A percentile compares a stretch with the other conserved stretches of the same genome.
These are phyloP conservation scores for Chaetomium strumarium DNA, from an alignment of 2,329 filamentous ascomycete genomes.

Conservation along the genomic window DNA sequence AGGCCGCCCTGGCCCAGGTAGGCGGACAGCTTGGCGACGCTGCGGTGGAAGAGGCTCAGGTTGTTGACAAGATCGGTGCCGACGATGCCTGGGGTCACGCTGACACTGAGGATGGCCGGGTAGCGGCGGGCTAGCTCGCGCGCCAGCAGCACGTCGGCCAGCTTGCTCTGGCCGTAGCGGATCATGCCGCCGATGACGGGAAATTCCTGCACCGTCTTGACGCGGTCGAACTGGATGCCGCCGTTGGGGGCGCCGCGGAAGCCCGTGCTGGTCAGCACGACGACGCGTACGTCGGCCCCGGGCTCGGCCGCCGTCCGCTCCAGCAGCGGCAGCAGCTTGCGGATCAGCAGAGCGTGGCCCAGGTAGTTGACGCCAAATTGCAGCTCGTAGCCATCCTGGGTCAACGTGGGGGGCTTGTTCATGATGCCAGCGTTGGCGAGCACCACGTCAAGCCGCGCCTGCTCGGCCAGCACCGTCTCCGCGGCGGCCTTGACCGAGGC, in stretches of 20 bases:
- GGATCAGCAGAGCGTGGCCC: conserved; percentile 39
- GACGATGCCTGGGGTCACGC: no score
- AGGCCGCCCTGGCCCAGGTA: neutral
- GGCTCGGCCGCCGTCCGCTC: conserved; percentile 18
- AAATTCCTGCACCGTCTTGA: neutral
- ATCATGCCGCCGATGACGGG: neutral
- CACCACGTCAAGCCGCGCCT: no score
- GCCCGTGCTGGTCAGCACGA: conserved; percentile 22
- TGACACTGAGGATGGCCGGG: no score
- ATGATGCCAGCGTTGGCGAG: conserved; percentile 23
- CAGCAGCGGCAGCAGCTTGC: conserved; percentile 30
- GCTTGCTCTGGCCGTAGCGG: neutral
- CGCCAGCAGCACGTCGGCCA: neutral
- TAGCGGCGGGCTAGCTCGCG: neutral
- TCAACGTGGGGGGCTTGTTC: conserved; percentile 31
- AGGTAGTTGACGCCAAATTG: conserved; percentile 45
- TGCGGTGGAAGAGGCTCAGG: neutral
- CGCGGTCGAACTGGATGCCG: neutral
- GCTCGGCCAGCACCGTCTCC: no score
- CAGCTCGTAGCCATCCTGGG: conserved; percentile 40
- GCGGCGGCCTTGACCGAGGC: no score
- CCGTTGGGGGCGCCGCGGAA: neutral
- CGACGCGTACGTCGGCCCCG: conserved; percentile 24
- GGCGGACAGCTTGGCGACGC: neutral
- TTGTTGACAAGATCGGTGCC: neutral